Base-by-base conservation (phyloP, 192 early-diverging fungal species). In the Chytriomyces sp. region DNA sequence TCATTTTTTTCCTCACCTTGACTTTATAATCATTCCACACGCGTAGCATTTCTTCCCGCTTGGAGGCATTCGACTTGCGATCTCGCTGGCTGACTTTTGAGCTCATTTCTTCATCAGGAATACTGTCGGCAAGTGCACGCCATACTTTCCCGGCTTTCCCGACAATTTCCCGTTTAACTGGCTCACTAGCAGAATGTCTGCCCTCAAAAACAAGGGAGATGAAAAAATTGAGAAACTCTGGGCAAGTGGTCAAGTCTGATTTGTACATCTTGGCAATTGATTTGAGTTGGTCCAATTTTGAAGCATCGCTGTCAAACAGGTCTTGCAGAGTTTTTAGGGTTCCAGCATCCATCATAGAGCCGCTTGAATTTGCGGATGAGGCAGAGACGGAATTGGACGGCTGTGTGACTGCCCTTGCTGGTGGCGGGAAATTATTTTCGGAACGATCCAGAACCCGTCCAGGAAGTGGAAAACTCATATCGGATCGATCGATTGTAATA, bases 1-100 rank as follows among this genome's bases (percentile, higher is more conserved):
- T 6, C 13, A 6, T 35, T 18, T n/a, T 24, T n/a, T 28, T 6
- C 59, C 67, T 77, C 68, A 88, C 88, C 45, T 75, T 83, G 43
- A 86, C 81, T 78, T 92, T 91, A 47, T 78, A 87, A 76, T 93
- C 89, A 61, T 91, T 86, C 91, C 87, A 93, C 1, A 84, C 89
- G 24, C 85, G 72, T 62, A 92, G 72, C 69, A 95, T 82, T 43
- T 92, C 90, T 66, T 89, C 88, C 46, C 67, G 61, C 61, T 79
- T 82, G 1, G 48, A 49, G 28, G 77, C 78, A 43, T 60, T 45
- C 46, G 70, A 69, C 2, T 28, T 63, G 13, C 68, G 53, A 8
- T 16, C 48, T 2, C 46, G 43, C 46, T 61, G 16, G 11, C 45
- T 11, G 26, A 7, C n/a, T 24, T 49, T 45, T 7, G 45, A 18